Evolutionary conservation across 805 yeast genomes (phyloP), one percentile per base, ranked within the genome.

Genomic region (Metschnikowia koreensis): DNA sequence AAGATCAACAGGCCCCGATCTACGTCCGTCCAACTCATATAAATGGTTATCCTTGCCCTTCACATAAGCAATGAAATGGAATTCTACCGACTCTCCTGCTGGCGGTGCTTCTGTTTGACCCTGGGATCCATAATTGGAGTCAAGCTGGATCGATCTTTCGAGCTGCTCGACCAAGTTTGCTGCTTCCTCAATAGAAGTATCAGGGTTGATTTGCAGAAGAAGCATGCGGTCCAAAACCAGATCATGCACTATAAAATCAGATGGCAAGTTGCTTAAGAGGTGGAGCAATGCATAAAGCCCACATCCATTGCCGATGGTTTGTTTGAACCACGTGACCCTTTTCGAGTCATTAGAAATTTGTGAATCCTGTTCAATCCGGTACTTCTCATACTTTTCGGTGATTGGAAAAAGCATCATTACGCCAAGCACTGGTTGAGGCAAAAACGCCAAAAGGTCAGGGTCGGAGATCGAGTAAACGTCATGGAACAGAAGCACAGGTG

Each of bases 211-310:
- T 47, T 63, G 58, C 40, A 48, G 53, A 33, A 67, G 71, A 17
- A 70, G 59, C 27, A 58, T 54, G 26, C 59, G 56, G 39, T 63
- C 58, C 27, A 71, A 47, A 3, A 66, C 45, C 70, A 68, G 72
- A 47, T 75, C 71, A 8, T 69, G 60, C 15, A 80, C 68, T 8
- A 80, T 66, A 33, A 80, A 66, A 26, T 77, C 81, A 4, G 61
- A 52, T 1, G 83, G 80, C 44, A 81, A 59, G 57, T 81, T 81
- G 33, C 74, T 58, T 37, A 81, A 61, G 0, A 72, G 56, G 61
- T 93, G 97, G 22, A 93, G 70, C 43, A 94, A 66, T 0, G 97
- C 98, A 68, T 87, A 89, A 33, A 96, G 78, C 6, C 99, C 99
- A 71, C 99, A 93, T 0, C 96, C 96, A 65, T 93, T 93, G 55